Base-by-base conservation (phyloP, 179 eudicot genomes). In the Corrigiola litoralis region DNA sequence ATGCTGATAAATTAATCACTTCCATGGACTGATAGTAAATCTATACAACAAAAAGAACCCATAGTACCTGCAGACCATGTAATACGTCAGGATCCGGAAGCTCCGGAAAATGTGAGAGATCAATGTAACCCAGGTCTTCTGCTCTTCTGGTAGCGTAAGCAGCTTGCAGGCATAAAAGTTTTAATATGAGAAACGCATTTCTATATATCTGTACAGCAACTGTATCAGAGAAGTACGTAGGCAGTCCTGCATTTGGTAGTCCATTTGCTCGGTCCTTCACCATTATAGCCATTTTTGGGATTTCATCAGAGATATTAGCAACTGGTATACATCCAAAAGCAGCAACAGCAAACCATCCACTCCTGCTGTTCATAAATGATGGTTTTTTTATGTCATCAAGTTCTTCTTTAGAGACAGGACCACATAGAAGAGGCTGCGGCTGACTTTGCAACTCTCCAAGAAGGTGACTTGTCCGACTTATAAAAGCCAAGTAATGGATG, bases 81-180 rank as follows among this genome's bases (percentile, higher is more conserved):
- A 95, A 79, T 64, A 95, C 91, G 59, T 91, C 95, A 58, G 99
- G 99, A 88, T 86, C 83, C 6, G 97, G 99, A 63, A 95, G 88
- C 80, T 95, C 99, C 0, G 99, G 99, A 74, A 91, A 91, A 73
- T 72, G 82, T 38, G 87, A 82, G 66, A 85, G 84, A 77, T 95
- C 97, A 54, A 95, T 65, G 68, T 84, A 91, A 13, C 95, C 99
- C 48, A 91, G 82, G 66, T 95, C 97, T 65, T 86, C 96, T 0
- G 92, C 96, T 72, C 94, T 92, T 71, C 61, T 81, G 65, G 88
- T 78, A 40, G 96, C 90, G 78, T 75, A 77, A 68, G 81, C 87
- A 67, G 97, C 95, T 84, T 95, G 84, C 46, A 81, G 69, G 71
- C 96, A 85, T 63, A 95, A 81, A 79, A 95, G 86, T 55, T 78